Conservation (phyloP, 2,329 filamentous ascomycete species). For the Fusarium robinianum region DNA sequence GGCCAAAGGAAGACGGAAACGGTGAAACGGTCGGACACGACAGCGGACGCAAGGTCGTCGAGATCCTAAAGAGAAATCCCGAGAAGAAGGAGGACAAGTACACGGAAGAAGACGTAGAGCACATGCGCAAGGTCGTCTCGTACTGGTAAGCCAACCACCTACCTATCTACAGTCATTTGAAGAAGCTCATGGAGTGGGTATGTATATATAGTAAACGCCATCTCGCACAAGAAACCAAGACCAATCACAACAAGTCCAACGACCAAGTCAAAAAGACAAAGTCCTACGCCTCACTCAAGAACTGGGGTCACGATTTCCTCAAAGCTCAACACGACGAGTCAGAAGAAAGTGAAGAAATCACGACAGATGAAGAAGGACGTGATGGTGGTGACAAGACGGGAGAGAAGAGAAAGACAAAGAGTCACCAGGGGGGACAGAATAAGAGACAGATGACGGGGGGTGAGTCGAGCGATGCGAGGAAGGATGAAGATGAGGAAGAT, state of each 20-base stretch:
- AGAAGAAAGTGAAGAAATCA: constrained; percentile 1
- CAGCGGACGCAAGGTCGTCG: constrained; percentile 65
- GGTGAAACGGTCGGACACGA: constrained; percentile 68
- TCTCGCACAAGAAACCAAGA: constrained; percentile 65
- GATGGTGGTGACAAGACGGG: constrained; percentile 1
- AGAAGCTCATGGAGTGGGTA: too few species aligned
- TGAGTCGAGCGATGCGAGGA: background rate
- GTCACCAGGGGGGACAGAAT: too few species aligned
- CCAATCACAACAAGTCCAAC: constrained; percentile 56
- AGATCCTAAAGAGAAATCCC: constrained; percentile 66
- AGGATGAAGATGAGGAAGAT: constrained; percentile 12
- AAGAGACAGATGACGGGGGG: too few species aligned
- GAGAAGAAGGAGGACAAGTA: constrained; percentile 61
- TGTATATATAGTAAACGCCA: constrained; percentile 57
- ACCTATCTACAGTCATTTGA: background rate
- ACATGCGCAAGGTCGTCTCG: constrained; percentile 66
- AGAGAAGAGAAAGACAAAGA: background rate
- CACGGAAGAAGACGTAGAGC: constrained; percentile 57
- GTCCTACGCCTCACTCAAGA: constrained; percentile 64
- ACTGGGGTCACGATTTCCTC: constrained; percentile 62
- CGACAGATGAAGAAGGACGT: constrained; percentile 13
- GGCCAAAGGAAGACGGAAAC: constrained; percentile 60
- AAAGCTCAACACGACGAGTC: constrained; percentile 42
- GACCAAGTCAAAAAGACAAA: constrained; percentile 54
- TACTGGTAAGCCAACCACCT: constrained; percentile 52